Evolutionary conservation across 2,329 filamentous ascomycete genomes (phyloP).

Genomic region (Hypoxylon sp.): DNA sequence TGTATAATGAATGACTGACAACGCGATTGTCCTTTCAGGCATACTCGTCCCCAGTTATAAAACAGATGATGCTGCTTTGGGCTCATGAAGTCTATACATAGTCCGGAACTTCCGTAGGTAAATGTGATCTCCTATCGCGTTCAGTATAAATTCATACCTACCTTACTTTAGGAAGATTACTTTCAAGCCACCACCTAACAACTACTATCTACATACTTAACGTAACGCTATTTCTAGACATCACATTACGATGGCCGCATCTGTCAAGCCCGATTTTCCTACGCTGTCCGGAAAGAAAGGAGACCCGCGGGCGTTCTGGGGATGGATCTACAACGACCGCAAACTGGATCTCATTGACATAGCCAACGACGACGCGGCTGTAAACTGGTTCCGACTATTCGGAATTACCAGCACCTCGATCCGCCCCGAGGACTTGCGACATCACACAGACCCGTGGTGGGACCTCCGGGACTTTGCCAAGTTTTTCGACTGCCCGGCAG

Average conservation of each 20-base stretch:
- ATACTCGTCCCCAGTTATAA: too few species aligned
- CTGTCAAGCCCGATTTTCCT: not conserved
- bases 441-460: not conserved
- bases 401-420: not conserved
- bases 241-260: not conserved
- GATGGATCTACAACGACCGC: not conserved
- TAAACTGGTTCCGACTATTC: not conserved
- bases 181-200: too few species aligned
- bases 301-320: not conserved
- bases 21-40: too few species aligned
- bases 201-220: too few species aligned
- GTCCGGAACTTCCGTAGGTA: too few species aligned
- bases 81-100: too few species aligned
- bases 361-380: not conserved
- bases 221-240: too few species aligned
- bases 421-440: not conserved
- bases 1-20: too few species aligned
- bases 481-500: slow-evolving; percentile 20
- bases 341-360: not conserved
- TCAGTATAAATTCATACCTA: too few species aligned
- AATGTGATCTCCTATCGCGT: too few species aligned
- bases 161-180: too few species aligned
- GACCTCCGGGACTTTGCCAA: slow-evolving; percentile 14
- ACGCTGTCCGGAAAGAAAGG: not conserved
- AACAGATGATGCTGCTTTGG: too few species aligned